Conservation (phyloP, 1,284 basidiomycete species). For the Anthracocystis walkeri region DNA sequence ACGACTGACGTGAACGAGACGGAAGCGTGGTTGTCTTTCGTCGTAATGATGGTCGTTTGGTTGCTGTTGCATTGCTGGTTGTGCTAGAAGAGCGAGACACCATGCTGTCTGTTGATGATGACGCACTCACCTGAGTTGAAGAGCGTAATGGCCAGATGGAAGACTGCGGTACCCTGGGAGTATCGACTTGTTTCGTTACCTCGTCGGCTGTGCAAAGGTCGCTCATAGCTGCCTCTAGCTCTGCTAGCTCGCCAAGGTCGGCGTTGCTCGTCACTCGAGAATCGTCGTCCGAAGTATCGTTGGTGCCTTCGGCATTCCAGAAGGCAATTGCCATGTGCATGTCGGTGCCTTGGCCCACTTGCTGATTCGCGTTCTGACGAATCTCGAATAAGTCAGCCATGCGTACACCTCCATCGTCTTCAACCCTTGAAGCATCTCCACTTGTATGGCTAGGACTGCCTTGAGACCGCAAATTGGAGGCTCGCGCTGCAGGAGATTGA, state of each 20-base stretch:
- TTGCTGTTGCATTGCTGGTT: constrained; percentile 2
- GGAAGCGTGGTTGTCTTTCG: constrained; percentile 39
- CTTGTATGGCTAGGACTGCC: constrained; percentile 6
- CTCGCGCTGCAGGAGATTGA: constrained; percentile 34
- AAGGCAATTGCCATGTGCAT: constrained; percentile 4
- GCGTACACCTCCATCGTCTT: constrained; percentile 21
- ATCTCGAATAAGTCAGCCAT: constrained; percentile 44
- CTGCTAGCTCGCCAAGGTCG: constrained; percentile 44
- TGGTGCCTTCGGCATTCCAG: constrained; percentile 19
- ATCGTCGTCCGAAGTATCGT: constrained; percentile 49
- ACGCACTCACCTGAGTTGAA: constrained; percentile 21
- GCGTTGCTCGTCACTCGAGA: constrained; percentile 49
- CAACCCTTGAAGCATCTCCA: not conserved
- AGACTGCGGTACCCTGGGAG: constrained; percentile 21
- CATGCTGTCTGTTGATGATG: constrained; percentile 30
- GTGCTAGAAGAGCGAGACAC: constrained; percentile 13
- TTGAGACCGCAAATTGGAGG: constrained; percentile 19
- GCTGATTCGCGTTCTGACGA: constrained; percentile 15
- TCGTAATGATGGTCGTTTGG: constrained; percentile 23
- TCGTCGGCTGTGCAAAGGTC: constrained; percentile 37
- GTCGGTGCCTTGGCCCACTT: not conserved
- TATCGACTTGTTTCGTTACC: constrained; percentile 19
- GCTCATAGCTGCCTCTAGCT: constrained; percentile 43
- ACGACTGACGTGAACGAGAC: constrained; percentile 42
- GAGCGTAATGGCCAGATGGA: constrained; percentile 30